Base-by-base conservation (phyloP, 2,329 filamentous ascomycete species). In the Fusarium miscanthi region DNA sequence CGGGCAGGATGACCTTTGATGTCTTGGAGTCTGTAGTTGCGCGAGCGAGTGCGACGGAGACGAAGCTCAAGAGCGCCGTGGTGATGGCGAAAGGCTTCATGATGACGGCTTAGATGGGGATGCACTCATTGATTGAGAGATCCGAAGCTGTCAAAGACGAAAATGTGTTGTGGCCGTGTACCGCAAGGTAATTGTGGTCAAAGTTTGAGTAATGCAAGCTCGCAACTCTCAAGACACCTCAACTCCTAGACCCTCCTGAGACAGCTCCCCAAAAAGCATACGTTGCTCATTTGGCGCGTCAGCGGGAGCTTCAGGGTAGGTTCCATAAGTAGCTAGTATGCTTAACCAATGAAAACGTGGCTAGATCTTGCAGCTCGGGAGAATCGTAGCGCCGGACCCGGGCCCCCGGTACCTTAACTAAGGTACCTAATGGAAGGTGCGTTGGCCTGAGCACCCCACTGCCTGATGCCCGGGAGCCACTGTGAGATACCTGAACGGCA, bases 51-150 rank as follows among this genome's bases (percentile, higher is more conserved):
- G 82, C 80, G 56, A 84, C 80, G 54, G 85, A 86, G 76, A 90
- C 81, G 79, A 91, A 85, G 79, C 89, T 89, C 74, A 88, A 82
- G 78, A 90, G 84, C 75, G 87, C 88, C 78, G 89, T 86, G 78
- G 87, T 85, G 80, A 88, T 81, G 75, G 87, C 79, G 68, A 79
- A 78, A 72, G 79, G 79, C 82, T 84, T 84, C 83, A 84, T 84
- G 54, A 72, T 81, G 78, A 70, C 75, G 66, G 76, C 74, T 66
- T 72, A 27, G 64, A 60, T 67, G 69, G 51, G 69, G 64, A 59
- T 66, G 61, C 74, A 71, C 78, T 81, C 81, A 82, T 82, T 71
- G 80, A 81, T 72, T 76, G 77, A 74, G 75, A 72, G 70, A 73
- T 75, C 77, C 69, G 61, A 59, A 73, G 69, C 64, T 72, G 58